Base-by-base conservation (phyloP, 192 early-diverging fungal genomes). In the Linnemannia hyalina region DNA sequence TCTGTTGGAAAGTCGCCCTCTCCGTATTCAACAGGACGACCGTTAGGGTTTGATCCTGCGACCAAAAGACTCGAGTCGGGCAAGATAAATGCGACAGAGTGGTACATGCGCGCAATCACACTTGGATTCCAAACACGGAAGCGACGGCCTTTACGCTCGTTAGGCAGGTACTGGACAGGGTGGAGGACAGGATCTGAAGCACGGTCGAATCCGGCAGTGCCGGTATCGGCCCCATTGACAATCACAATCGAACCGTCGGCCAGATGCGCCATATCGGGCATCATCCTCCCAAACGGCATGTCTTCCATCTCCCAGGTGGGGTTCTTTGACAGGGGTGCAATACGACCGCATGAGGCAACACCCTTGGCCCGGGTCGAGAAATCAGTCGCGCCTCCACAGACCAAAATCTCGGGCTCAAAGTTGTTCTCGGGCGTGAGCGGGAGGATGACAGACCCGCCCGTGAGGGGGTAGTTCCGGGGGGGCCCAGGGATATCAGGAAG, bases 381-480 rank as follows among this genome's bases (percentile, higher is more conserved):
- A 18, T 74, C 77, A 15, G 77, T 86, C 1, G 80, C 76, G 1
- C 88, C 88, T 22, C 88, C 88, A 38, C 88, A 89, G 69, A 89
- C 79, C 35, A 89, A 44, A 40, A 89, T 69, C 73, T 89, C 88
- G 26, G 88, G 81, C 46, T 81, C 49, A 40, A 77, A 89, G 35
- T 82, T 74, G 42, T 85, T 89, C 26, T 85, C 83, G 8, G 84
- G 81, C 1, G 54, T 70, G 15, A 89, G 73, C 1, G 88, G 88
- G 7, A 89, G 72, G n/a, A 87, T 60, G 5, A 91, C 85, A 0
- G 90, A 90, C 22, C 88, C 88, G 0, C 85, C 92, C 0, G 93
- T 93, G 35, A 91, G 80, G 5, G 93, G 93, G 69, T 94, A 94
- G 23, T 82, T 87, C 16, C 91, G 81, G 36, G 83, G 75, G 10